A percentile compares a stretch with the other conserved stretches of the same genome.
phyloP scores from a whole-genome alignment of 371 early-diverging fungal species.

The Mucor saturninus region DNA sequence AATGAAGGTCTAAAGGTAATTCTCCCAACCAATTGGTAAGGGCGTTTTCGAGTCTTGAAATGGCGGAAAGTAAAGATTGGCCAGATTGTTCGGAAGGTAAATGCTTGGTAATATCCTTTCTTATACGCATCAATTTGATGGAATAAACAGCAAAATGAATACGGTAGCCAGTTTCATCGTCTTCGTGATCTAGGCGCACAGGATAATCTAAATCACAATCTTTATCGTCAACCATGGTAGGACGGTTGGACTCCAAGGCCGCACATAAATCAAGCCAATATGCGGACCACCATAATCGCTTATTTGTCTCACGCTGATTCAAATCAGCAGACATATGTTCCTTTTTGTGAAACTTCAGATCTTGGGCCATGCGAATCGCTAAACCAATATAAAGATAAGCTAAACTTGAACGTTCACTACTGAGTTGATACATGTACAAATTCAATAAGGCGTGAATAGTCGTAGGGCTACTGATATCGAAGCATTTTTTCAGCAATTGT shows the following conservation, averaged over 20 bases:
- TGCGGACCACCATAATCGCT: constrained; percentile 69
- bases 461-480: constrained; percentile 58
- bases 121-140: constrained; percentile 61
- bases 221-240: constrained; percentile 64
- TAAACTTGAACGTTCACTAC: constrained; percentile 59
- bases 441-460: constrained; percentile 65
- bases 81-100: constrained; percentile 51
- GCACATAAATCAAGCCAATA: constrained; percentile 63
- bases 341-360: constrained; percentile 62
- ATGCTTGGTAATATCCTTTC: constrained; percentile 61
- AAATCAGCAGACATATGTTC: constrained; percentile 53
- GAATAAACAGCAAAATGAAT: constrained; percentile 54
- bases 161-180: constrained; percentile 53
- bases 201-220: constrained; percentile 68
- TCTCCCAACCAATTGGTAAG: constrained; percentile 57
- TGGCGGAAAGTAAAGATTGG: constrained; percentile 50
- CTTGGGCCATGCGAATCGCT: constrained; percentile 71
- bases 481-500: constrained; percentile 60
- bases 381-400: constrained; percentile 65
- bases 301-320: constrained; percentile 58
- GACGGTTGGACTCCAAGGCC: constrained; percentile 53
- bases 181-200: constrained; percentile 44
- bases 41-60: constrained; percentile 58
- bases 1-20: constrained; percentile 42
- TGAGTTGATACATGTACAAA: constrained; percentile 67